Evolutionary conservation across 2,329 filamentous ascomycete species (phyloP), one percentile per base, ranked within the genome.

Genomic region (Ophiostoma sp.): DNA sequence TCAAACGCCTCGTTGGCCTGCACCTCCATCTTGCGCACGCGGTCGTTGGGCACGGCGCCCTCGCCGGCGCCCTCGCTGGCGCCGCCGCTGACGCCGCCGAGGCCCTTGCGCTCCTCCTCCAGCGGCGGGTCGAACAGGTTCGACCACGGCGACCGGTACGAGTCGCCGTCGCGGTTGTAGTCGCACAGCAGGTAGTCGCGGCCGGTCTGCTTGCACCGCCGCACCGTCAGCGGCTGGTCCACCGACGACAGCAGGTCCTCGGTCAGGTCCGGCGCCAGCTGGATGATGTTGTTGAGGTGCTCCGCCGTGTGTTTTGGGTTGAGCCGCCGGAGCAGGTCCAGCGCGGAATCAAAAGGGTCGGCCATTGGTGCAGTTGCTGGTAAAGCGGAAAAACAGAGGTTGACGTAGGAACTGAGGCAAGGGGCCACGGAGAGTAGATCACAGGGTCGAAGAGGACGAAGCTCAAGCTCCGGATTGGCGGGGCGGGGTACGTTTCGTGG

Each of bases 121-220:
- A 97, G 85, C 14, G 93, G 90, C 18, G 94, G 95, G 77, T 98
- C 93, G 79, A 99, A 99, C 80, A 97, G 91, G 81, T 98, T 98
- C 81, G 90, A 95, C 95, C 95, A 99, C n/a, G 95, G 95, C 73
- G 92, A 96, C 71, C 95, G 90, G 85, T 97, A 97, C 80, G 91
- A 96, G 81, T 97, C 94, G 71, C 95, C 95, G 80, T 99, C 95
- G 72, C 95, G 93, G 85, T 99, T 99, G 85, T 99, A 99, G 85
- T 99, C 95, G 84, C 95, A 99, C 76, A 97, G 90, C 66, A 99
- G 87, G 82, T 97, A 99, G 81, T 98, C 95, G 74, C 94, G 91
- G 74, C 93, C 92, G 44, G 92, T 90, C 80, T 93, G 91, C 74
- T 87, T 87, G 84, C 95, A 98, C 73, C 91, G 90, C 74, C 90